Evolutionary conservation across 2,329 filamentous ascomycete species (phyloP).

Genomic region (Botryotinia globosa): DNA sequence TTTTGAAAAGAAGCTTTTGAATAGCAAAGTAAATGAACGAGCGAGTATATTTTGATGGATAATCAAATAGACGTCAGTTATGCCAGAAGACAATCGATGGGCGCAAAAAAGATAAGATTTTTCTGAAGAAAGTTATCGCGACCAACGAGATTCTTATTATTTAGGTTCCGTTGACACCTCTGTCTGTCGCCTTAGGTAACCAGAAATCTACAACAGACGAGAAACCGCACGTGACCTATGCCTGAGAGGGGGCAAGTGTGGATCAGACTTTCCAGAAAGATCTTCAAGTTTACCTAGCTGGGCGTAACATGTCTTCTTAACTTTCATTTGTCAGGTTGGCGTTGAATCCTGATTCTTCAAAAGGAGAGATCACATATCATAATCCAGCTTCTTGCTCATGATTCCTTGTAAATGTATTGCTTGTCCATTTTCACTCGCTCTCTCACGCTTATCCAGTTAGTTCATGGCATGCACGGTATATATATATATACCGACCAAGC

Average conservation of each 20-base stretch:
- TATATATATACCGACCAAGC: background rate
- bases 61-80: background rate
- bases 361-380: background rate
- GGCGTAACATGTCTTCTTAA: background rate
- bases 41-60: background rate
- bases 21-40: slow-evolving; percentile 1
- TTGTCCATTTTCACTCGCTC: background rate
- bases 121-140: slow-evolving; percentile 18
- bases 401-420: background rate
- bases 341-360: background rate
- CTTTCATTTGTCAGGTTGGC: background rate
- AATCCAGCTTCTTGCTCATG: background rate
- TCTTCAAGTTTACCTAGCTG: background rate
- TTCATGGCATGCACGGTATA: background rate
- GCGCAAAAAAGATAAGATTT: slow-evolving; percentile 4
- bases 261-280: background rate
- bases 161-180: slow-evolving; percentile 9
- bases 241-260: background rate
- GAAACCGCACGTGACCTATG: background rate
- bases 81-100: background rate
- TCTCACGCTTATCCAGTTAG: background rate
- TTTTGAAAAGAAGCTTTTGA: slow-evolving; percentile 25
- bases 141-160: slow-evolving; percentile 15
- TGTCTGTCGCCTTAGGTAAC: slow-evolving; percentile 20
- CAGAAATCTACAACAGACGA: slow-evolving; percentile 10